Percentiles rank a stretch among this genome's conserved stretches.
Conservation (phyloP, 495 filamentous ascomycete genomes). For the Penicillium ochrochloron region DNA sequence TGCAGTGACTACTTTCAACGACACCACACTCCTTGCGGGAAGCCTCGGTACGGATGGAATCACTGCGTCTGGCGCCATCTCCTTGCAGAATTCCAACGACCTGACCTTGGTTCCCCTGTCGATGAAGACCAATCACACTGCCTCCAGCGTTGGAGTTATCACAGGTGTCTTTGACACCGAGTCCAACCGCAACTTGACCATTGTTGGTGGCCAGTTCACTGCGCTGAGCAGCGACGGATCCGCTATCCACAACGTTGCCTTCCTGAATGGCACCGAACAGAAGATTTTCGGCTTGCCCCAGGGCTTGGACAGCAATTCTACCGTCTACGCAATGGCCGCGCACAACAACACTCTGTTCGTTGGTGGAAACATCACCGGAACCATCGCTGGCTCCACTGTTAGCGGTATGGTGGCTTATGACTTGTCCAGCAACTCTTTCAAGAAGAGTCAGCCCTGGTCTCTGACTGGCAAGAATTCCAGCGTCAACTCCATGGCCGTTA, state of each 20-base stretch:
- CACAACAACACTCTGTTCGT: conserved; percentile 74
- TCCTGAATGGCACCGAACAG: conserved; percentile 68
- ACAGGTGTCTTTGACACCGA: conserved; percentile 76
- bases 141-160: conserved; percentile 65
- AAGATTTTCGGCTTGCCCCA: conserved; percentile 70
- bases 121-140: conserved; percentile 61
- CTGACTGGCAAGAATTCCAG: conserved; percentile 69
- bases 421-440: conserved; percentile 62
- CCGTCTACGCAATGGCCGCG: conserved; percentile 71
- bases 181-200: conserved; percentile 75
- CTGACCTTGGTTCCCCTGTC: conserved; percentile 62
- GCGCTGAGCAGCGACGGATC: conserved; percentile 71
- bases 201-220: conserved; percentile 87
- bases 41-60: conserved; percentile 73
- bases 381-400: conserved; percentile 61
- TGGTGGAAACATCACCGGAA: conserved; percentile 79
- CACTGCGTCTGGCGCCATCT: conserved; percentile 69
- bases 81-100: conserved; percentile 55
- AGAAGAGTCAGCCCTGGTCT: conserved; percentile 67
- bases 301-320: conserved; percentile 71
- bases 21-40: conserved; percentile 73
- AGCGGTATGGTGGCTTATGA: conserved; percentile 83
- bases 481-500: conserved; percentile 73
- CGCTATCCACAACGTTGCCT: conserved; percentile 73
- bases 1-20: conserved; percentile 64